phyloP scores from a whole-genome alignment of 1,139 yeast species.

The Suhomyces ambrosiae region DNA sequence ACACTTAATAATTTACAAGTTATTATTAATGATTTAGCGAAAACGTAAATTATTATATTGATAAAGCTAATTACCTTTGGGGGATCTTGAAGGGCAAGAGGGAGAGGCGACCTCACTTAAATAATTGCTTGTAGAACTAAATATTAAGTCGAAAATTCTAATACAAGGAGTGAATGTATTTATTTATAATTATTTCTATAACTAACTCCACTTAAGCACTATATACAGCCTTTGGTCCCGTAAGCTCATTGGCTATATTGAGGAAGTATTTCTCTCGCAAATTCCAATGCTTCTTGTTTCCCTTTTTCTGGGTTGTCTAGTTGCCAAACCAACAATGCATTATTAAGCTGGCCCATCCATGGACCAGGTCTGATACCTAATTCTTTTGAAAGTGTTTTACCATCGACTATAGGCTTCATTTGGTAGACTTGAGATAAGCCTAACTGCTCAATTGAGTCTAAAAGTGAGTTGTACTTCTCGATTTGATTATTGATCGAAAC shows the following conservation, averaged over 20 bases:
- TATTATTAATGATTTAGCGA: no score
- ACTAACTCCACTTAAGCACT: background rate
- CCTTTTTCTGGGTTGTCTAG: conserved; percentile 63
- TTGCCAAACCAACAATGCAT: conserved; percentile 68
- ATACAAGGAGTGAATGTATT: no score
- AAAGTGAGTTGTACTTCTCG: conserved; percentile 38
- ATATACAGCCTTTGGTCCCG: background rate
- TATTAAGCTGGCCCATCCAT: conserved; percentile 67
- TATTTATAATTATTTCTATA: background rate
- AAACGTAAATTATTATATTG: no score
- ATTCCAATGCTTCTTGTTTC: conserved; percentile 55
- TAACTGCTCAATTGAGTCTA: conserved; percentile 25
- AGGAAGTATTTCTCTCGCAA: conserved; percentile 32
- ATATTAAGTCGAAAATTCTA: no score
- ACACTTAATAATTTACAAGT: no score
- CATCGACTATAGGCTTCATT: conserved; percentile 64
- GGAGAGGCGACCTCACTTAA: no score
- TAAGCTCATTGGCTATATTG: conserved; percentile 8
- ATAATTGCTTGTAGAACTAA: no score
- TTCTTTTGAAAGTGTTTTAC: conserved; percentile 59
- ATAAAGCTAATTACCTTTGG: no score
- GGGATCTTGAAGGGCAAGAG: no score
- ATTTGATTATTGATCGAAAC: conserved; percentile 8
- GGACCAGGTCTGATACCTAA: conserved; percentile 75
- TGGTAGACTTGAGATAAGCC: conserved; percentile 44